Conservation (phyloP, 495 filamentous ascomycete species). For the Penicillium odoratum region DNA sequence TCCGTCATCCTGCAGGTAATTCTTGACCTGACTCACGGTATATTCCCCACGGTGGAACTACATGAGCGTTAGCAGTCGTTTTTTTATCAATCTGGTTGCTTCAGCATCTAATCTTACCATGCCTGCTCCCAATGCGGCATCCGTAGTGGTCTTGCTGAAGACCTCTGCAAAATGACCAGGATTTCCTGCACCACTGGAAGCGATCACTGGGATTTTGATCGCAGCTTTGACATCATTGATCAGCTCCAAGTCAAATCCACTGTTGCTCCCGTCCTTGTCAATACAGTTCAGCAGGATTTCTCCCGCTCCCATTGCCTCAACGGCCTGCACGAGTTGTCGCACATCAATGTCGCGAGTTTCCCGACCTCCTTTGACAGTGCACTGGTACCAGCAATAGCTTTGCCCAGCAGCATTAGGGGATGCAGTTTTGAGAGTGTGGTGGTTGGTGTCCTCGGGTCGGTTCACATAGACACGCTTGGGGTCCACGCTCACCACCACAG, state of each 20-base stretch:
- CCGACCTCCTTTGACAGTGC: conserved; percentile 91
- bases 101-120: conserved; percentile 60
- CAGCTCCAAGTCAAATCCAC: conserved; percentile 91
- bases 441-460: conserved; percentile 66
- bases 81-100: background rate
- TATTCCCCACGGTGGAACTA: conserved; percentile 94
- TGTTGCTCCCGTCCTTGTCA: conserved; percentile 93
- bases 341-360: conserved; percentile 92
- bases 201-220: conserved; percentile 90
- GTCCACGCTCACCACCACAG: conserved; percentile 94
- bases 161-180: conserved; percentile 91
- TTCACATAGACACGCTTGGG: conserved; percentile 87
- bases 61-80: conserved; percentile 15
- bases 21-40: conserved; percentile 93
- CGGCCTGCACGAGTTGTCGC: conserved; percentile 78
- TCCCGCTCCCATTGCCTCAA: conserved; percentile 94
- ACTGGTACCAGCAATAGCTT: conserved; percentile 92
- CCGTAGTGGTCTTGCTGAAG: conserved; percentile 78
- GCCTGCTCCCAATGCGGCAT: conserved; percentile 91
- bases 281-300: conserved; percentile 97
- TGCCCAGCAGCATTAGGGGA: conserved; percentile 74
- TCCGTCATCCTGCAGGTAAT: conserved; percentile 66
- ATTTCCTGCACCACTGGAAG: conserved; percentile 88
- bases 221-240: conserved; percentile 82
- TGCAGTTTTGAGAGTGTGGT: conserved; percentile 73